Conservation (phyloP, 805 yeast species). For the Kluyveromyces starmeri region DNA sequence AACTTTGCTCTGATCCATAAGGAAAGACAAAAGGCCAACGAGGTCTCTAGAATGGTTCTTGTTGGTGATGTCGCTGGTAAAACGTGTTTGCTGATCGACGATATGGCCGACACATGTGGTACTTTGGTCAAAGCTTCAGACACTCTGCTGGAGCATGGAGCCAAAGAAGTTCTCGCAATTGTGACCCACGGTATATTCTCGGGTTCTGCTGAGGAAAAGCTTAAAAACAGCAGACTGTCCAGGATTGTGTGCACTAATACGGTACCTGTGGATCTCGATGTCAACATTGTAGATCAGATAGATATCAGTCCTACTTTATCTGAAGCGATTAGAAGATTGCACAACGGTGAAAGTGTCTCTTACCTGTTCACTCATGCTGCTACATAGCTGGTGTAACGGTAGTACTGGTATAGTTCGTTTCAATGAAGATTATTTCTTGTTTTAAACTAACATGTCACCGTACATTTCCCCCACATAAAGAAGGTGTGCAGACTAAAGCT, state of each 20-base stretch:
- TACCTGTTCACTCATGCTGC: constrained; percentile 73
- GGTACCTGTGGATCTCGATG: constrained; percentile 68
- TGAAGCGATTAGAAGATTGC: constrained; percentile 88
- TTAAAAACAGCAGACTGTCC: constrained; percentile 57
- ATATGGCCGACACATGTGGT: constrained; percentile 98
- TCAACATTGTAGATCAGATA: constrained; percentile 54
- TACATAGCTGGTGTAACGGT: background rate
- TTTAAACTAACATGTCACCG: too few relatives aligned
- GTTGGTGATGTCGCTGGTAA: constrained; percentile 89
- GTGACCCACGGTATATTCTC: constrained; percentile 94
- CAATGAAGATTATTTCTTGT: background rate
- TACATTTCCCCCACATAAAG: too few relatives aligned
- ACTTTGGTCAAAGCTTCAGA: constrained; percentile 93
- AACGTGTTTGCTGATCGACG: constrained; percentile 82
- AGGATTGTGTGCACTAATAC: constrained; percentile 88
- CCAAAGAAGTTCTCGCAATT: constrained; percentile 79
- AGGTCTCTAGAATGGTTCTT: constrained; percentile 87
- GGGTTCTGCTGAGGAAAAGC: constrained; percentile 68
- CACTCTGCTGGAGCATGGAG: constrained; percentile 69
- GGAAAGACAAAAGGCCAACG: constrained; percentile 92
- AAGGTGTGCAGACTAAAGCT: too few relatives aligned
- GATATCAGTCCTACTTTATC: constrained; percentile 85
- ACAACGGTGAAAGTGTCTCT: constrained; percentile 92
- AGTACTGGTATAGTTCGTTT: too few relatives aligned
- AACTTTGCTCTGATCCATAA: constrained; percentile 94